Base-by-base conservation (phyloP, 192 early-diverging fungal genomes). In the Coemansia sp. region DNA sequence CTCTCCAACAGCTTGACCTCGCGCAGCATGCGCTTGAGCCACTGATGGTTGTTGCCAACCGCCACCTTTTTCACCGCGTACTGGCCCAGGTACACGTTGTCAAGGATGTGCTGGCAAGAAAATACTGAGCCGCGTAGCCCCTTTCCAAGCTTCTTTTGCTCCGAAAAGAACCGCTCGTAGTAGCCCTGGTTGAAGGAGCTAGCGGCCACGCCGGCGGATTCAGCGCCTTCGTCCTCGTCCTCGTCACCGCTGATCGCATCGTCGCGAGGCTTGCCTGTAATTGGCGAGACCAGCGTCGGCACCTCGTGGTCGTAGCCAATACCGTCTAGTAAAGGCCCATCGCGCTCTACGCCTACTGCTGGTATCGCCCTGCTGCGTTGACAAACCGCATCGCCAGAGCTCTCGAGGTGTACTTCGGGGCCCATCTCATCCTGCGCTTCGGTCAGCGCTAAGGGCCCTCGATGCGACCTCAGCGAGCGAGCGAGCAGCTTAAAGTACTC, bases 41-140 rank as follows among this genome's bases (percentile, higher is more conserved):
- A 98, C 22, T 88, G 68, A 36, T 94, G 92, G 54, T 93, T 90
- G 67, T 92, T 85, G 43, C 95, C 95, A n/a, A 98, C 92, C 1
- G 95, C 92, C 0, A 98, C 94, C 38, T 95, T 94, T 42, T 98
- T 98, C 24, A 98, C 87, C 8, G 97, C 97, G 82, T 95, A 98
- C 57, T 91, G 88, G 5, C 92, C 92, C 4, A 93, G 73, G 53
- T 87, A 87, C 5, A 92, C 88, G 15, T 81, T 79, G 70, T 93
- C 91, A 4, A 93, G 73, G 20, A 89, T 76, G 59, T 93, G 92
- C 71, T 95, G 92, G 53, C 94, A 95, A 1, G 95, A 83, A 80
- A 90, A 96, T 8, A 98, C 97, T 7, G 89, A 90, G 29, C 97
- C 97, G 24, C 96, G 88, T 60, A 89, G 87, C 0, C 97, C 97